Conservation (phyloP, 192 early-diverging fungal genomes). For the Mortierella claussenii region DNA sequence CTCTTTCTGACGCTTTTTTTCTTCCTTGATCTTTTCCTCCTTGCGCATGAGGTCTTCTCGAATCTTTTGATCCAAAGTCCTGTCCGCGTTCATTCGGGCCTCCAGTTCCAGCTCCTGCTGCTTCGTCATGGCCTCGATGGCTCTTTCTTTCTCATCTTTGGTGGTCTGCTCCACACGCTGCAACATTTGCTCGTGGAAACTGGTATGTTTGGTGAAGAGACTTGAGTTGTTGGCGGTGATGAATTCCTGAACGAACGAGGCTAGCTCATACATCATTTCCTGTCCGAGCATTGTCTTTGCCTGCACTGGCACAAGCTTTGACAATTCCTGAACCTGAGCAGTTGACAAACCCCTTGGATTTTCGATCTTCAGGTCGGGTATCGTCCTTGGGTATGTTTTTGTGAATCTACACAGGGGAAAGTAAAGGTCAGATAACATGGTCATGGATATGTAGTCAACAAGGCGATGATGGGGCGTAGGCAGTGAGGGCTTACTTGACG, state of each 20-base stretch:
- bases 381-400: conserved; percentile 72
- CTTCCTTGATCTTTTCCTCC: conserved; percentile 56
- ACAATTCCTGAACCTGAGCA: conserved; percentile 59
- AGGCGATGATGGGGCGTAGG: no score
- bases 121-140: conserved; percentile 45
- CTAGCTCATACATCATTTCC: conserved; percentile 78
- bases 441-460: no score
- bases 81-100: conserved; percentile 26
- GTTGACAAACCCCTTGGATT: conserved; percentile 63
- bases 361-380: conserved; percentile 67
- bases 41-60: conserved; percentile 54
- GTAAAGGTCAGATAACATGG: not conserved
- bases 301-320: conserved; percentile 39
- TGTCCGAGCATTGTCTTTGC: conserved; percentile 58
- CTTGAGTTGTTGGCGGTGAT: conserved; percentile 67
- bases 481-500: conserved; percentile 54
- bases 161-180: conserved; percentile 59
- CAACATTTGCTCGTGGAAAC: conserved; percentile 68
- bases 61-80: conserved; percentile 50
- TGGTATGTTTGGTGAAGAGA: conserved; percentile 61
- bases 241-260: conserved; percentile 65
- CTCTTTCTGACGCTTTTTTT: conserved; percentile 50
- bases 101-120: conserved; percentile 48
- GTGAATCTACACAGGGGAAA: conserved; percentile 68
- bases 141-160: conserved; percentile 54